Conservation (phyloP, 1,284 basidiomycete species). For the Pyrrhoderma noxium region DNA sequence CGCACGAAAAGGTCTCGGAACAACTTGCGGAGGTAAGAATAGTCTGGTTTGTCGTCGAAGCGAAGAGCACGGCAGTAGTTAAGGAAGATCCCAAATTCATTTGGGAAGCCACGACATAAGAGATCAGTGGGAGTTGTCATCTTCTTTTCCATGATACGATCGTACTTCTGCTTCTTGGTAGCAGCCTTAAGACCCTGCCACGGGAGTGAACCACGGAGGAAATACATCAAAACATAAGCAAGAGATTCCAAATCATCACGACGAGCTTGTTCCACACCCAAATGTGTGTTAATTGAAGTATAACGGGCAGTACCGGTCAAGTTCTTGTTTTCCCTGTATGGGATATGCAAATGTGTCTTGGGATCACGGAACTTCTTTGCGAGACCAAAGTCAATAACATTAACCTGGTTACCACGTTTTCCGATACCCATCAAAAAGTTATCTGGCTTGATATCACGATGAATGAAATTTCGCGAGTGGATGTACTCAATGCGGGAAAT, state of each 20-base stretch:
- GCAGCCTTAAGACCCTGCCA: constrained; percentile 99
- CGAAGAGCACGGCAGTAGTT: constrained; percentile 96
- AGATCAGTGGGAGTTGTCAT: constrained; percentile 97
- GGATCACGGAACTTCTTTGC: constrained; percentile 99
- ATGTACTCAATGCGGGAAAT: constrained; percentile 99
- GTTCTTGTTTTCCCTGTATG: constrained; percentile 99
- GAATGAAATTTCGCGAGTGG: constrained; percentile 99
- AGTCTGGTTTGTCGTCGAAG: constrained; percentile 98
- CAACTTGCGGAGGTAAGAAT: constrained; percentile 95
- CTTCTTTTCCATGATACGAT: constrained; percentile 99
- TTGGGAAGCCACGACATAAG: constrained; percentile 93
- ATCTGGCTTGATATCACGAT: constrained; percentile 99
- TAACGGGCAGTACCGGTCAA: constrained; percentile 98
- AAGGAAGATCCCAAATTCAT: constrained; percentile 96
- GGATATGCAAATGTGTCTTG: constrained; percentile 98
- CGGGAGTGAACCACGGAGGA: constrained; percentile 91
- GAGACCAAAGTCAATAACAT: constrained; percentile 98
- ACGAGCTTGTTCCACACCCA: constrained; percentile 95
- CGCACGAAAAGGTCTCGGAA: constrained; percentile 97
- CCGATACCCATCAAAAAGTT: constrained; percentile 99
- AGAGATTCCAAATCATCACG: constrained; percentile 95
- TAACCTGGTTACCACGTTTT: constrained; percentile 99
- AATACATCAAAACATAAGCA: constrained; percentile 97
- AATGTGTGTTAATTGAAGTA: constrained; percentile 98
- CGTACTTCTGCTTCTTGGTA: constrained; percentile 99